These are phyloP conservation scores for Myxozyma neglecta DNA, from an alignment of 805 yeast species.

Conservation along the genomic window DNA sequence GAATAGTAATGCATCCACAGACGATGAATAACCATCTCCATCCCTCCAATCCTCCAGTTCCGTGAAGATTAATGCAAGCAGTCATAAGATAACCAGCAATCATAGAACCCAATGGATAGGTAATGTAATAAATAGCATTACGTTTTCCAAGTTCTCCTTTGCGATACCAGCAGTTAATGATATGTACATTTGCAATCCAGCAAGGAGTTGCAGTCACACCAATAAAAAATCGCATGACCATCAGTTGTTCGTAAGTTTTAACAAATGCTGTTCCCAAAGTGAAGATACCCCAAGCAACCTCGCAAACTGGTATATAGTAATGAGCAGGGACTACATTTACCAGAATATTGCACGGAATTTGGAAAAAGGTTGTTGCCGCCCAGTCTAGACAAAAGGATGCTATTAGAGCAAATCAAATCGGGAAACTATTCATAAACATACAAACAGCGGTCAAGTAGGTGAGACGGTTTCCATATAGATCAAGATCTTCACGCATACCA, in stretches of 20 bases:
- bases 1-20: slow-evolving; percentile 47
- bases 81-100: slow-evolving; percentile 55
- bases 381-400: slow-evolving; percentile 11
- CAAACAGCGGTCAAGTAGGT: slow-evolving; percentile 34
- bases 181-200: slow-evolving; percentile 49
- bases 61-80: slow-evolving; percentile 49
- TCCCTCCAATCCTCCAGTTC: slow-evolving; percentile 46
- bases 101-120: slow-evolving; percentile 47
- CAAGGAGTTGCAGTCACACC: slow-evolving; percentile 72
- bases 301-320: slow-evolving; percentile 55
- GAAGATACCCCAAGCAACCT: slow-evolving; percentile 66
- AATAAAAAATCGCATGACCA: slow-evolving; percentile 63
- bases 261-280: slow-evolving; percentile 58
- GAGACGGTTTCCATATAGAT: slow-evolving; percentile 35
- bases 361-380: slow-evolving; percentile 36
- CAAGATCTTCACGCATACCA: slow-evolving; percentile 43
- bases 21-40: slow-evolving; percentile 73
- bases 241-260: slow-evolving; percentile 47
- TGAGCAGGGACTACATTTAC: slow-evolving; percentile 37
- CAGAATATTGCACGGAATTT: slow-evolving; percentile 40
- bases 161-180: slow-evolving; percentile 56
- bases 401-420: slow-evolving; percentile 2
- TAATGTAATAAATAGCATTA: slow-evolving; percentile 45
- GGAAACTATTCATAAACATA: slow-evolving; percentile 23
- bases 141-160: slow-evolving; percentile 54